These are phyloP conservation scores for Biscogniauxia mediterranea DNA, from an alignment of 2,329 filamentous ascomycete species.

Conservation along the genomic window DNA sequence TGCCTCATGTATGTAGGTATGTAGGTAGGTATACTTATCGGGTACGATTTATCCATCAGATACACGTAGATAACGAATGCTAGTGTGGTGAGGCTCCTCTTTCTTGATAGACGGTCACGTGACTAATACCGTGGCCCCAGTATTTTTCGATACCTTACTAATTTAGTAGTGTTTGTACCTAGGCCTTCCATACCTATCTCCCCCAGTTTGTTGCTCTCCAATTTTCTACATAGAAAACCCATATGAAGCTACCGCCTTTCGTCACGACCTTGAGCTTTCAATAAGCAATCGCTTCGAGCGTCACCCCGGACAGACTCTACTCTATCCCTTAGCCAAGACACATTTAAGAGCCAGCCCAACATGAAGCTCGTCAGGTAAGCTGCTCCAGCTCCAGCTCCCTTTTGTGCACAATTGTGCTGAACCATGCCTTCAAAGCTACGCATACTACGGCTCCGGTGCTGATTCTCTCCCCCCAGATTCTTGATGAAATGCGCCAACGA, in stretches of 20 bases:
- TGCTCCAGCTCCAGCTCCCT: slow-evolving; percentile 20
- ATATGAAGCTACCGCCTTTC: background rate
- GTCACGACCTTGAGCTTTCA: background rate
- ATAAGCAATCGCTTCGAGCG: background rate
- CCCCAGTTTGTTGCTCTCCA: background rate
- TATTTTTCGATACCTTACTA: background rate
- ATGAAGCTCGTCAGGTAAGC: slow-evolving; percentile 98
- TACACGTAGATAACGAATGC: too few relatives aligned
- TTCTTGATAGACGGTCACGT: background rate
- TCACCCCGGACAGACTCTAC: background rate
- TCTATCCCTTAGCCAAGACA: background rate
- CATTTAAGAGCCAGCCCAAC: slow-evolving; percentile 39
- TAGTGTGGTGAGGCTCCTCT: too few relatives aligned
- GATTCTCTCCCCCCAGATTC: slow-evolving; percentile 62
- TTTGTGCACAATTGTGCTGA: slow-evolving; percentile 45
- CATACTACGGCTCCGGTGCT: slow-evolving; percentile 32
- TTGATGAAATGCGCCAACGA: slow-evolving; percentile 99
- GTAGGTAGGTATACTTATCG: too few relatives aligned
- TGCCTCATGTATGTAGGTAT: too few relatives aligned
- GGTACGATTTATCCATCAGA: too few relatives aligned
- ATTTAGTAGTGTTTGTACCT: background rate
- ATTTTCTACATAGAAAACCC: background rate
- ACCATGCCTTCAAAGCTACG: slow-evolving; percentile 37
- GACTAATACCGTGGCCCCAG: background rate
- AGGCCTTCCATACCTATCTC: background rate